These are phyloP conservation scores for Ustilago lituana DNA, from an alignment of 1,284 basidiomycete species.

Conservation along the genomic window DNA sequence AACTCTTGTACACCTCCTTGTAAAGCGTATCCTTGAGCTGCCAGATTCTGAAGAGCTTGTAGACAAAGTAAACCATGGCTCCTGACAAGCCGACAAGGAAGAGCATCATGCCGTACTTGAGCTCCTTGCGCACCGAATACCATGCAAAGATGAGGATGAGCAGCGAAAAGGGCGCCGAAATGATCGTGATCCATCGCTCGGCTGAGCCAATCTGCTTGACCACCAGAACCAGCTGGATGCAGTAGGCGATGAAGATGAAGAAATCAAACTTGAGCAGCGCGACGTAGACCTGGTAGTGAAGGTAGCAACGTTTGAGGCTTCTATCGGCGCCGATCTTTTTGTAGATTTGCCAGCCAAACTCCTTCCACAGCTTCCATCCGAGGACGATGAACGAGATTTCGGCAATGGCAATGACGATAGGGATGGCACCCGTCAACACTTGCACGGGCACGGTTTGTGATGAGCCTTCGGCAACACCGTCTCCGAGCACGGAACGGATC, in stretches of 20 bases:
- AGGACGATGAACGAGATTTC: constrained; percentile 49
- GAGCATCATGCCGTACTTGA: constrained; percentile 47
- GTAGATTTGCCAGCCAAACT: constrained; percentile 63
- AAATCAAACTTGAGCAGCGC: constrained; percentile 61
- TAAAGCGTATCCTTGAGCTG: constrained; percentile 41
- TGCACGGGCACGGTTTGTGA: constrained; percentile 59
- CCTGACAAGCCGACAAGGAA: constrained; percentile 51
- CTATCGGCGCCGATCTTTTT: constrained; percentile 58
- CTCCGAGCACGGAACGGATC: constrained; percentile 56
- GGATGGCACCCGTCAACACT: constrained; percentile 56
- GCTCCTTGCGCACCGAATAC: constrained; percentile 55
- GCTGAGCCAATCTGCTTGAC: constrained; percentile 52
- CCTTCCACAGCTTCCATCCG: constrained; percentile 54
- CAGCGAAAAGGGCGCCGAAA: constrained; percentile 54
- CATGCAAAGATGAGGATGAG: constrained; percentile 55
- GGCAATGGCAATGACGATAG: constrained; percentile 53
- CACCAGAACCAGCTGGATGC: constrained; percentile 59
- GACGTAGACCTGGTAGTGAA: constrained; percentile 59
- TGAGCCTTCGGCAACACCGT: constrained; percentile 52
- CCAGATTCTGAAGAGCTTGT: constrained; percentile 61
- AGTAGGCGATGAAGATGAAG: constrained; percentile 60
- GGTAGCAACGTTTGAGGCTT: constrained; percentile 47
- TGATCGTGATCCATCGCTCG: constrained; percentile 55
- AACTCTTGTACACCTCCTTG: constrained; percentile 60
- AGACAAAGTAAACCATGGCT: constrained; percentile 58